A percentile compares a stretch with the other conserved stretches of the same genome.
These are phyloP conservation scores for Panus rudis DNA, from an alignment of 768 basidiomycete genomes.

Conservation along the genomic window DNA sequence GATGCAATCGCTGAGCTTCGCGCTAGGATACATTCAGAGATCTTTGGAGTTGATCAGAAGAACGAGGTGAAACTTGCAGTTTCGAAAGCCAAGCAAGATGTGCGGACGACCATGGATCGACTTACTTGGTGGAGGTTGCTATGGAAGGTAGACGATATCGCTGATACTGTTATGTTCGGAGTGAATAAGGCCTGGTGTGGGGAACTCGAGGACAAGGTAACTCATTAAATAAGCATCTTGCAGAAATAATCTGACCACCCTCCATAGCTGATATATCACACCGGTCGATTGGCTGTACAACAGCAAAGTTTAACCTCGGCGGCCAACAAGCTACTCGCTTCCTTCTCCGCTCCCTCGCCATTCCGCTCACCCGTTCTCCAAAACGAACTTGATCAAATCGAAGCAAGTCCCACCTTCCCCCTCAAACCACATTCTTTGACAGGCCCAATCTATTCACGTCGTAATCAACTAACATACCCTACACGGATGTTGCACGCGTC, in stretches of 20 bases:
- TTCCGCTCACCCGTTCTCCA: slow-evolving; percentile 49
- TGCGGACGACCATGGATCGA: slow-evolving; percentile 24
- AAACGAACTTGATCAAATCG: slow-evolving; percentile 51
- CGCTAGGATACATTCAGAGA: slow-evolving; percentile 14
- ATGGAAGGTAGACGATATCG: slow-evolving; percentile 36
- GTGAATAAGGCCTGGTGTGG: slow-evolving; percentile 32
- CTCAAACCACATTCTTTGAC: slow-evolving; percentile 42
- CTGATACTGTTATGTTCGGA: slow-evolving; percentile 25
- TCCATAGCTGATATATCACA: slow-evolving; percentile 55
- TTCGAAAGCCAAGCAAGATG: slow-evolving; percentile 21
- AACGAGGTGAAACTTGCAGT: slow-evolving; percentile 22
- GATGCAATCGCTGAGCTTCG: slow-evolving; percentile 17
- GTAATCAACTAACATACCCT: slow-evolving; percentile 48
- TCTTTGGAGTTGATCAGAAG: slow-evolving; percentile 14
- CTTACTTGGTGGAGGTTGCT: slow-evolving; percentile 33
- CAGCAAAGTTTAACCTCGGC: slow-evolving; percentile 38
- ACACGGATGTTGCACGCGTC: slow-evolving; percentile 55
- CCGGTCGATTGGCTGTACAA: slow-evolving; percentile 46
- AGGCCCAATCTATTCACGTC: slow-evolving; percentile 43
- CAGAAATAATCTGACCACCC: not conserved
- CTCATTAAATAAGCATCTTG: not conserved
- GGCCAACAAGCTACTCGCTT: slow-evolving; percentile 33
- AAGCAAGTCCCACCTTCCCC: slow-evolving; percentile 36
- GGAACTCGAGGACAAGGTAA: slow-evolving; percentile 22
- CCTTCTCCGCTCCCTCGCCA: slow-evolving; percentile 28